Conservation (phyloP, 305 asterid species). For the Solanum hybrid region DNA sequence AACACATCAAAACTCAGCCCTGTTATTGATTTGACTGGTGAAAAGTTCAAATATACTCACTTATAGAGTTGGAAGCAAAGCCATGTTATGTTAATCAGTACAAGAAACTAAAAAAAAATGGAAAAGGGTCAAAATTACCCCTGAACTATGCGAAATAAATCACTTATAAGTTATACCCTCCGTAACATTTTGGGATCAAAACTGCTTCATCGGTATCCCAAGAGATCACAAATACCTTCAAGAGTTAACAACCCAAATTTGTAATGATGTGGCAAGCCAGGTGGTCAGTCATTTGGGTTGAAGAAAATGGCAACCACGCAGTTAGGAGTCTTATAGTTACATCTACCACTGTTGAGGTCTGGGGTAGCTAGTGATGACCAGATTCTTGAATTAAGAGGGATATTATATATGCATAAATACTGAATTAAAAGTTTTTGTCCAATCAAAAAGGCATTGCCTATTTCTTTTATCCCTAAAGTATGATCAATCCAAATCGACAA, state of each 20-base stretch:
- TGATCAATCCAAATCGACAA: not conserved
- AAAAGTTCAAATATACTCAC: not conserved
- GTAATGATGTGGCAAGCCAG: not conserved
- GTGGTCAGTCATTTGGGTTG: not conserved
- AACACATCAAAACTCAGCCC: not conserved
- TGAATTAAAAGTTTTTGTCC: not conserved
- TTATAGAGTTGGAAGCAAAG: not conserved
- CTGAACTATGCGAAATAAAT: not conserved
- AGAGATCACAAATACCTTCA: not conserved
- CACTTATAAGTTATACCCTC: not conserved
- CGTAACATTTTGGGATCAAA: not conserved
- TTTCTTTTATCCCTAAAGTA: not conserved
- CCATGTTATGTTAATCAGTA: no score
- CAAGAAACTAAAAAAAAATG: no score
- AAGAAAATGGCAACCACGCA: not conserved
- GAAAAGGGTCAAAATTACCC: not conserved
- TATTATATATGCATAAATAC: no score
- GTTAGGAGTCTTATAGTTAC: not conserved
- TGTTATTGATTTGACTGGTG: not conserved
- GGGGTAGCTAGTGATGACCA: not conserved
- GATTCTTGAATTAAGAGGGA: not conserved
- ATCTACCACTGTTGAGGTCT: not conserved
- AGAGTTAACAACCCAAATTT: not conserved
- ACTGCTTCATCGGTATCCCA: fast-evolving
- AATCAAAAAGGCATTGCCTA: not conserved